Evolutionary conservation across 805 yeast species (phyloP), one percentile per base, ranked within the genome.

Genomic region (Allodekkera sacchari): DNA sequence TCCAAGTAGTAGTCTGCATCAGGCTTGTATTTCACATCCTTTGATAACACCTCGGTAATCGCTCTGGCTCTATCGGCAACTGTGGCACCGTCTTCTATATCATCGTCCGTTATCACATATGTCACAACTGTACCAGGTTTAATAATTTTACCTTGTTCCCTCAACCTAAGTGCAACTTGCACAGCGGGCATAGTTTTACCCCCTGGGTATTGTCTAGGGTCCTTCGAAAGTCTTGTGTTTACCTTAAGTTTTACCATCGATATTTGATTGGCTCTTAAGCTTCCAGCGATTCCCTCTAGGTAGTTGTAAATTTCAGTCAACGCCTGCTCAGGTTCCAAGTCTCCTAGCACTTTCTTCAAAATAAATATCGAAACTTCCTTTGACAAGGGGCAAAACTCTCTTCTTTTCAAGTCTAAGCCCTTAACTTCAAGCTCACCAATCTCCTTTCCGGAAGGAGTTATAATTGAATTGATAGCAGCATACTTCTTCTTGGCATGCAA

Each of bases 401-500:
- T 84, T 57, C 98, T 87, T 50, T 74, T 77, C 94, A 92, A 79
- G 63, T 92, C 99, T 30, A 92, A 69, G 49, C 99, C 99, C 55
- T 92, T 92, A 27, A 89, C 95, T 55, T 92, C 96, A 40, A 89
- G 63, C 13, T 61, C 53, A 5, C 77, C 61, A 31, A 59, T 64
- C 36, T 79, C 74, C 8, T 72, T 70, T 8, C 85, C 81, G 23
- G 63, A 61, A 6, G 38, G 31, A 37, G 42, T 59, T 44, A 67
- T 66, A 32, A 54, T 61, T 1, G 70, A 55, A 47, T 77, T 81
- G 62, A 88, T 64, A 1, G 97, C 97, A 7, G 98, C 98, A 53
- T 92, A 92, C 60, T 92, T 92, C 73, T 92, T 92, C 64, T 92
- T 92, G n/a, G 95, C 83, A 53, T 85, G 94, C 31, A 92, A 62